These are phyloP conservation scores for Microthlaspi erraticum DNA, from an alignment of 345 rosid species.

Conservation along the genomic window DNA sequence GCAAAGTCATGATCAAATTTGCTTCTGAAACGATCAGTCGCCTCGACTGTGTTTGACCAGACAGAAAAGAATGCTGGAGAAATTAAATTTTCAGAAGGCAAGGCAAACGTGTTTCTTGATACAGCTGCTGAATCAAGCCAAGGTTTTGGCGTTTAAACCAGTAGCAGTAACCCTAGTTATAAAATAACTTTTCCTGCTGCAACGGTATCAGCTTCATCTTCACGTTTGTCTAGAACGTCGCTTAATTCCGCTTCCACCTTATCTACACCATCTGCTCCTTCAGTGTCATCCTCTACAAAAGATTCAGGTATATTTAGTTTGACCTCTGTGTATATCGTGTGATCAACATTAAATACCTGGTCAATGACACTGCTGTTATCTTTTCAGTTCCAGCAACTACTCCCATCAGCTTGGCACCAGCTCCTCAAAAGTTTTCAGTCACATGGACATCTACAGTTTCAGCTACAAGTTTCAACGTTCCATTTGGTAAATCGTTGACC, in stretches of 20 bases:
- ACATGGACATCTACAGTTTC: constrained; percentile 44
- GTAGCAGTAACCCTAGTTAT: constrained; percentile 52
- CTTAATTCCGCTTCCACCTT: no score
- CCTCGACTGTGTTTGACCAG: constrained; percentile 39
- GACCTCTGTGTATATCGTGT: constrained; percentile 24
- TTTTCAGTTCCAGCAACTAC: constrained; percentile 53
- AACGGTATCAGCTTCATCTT: constrained; percentile 35
- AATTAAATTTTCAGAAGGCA: constrained; percentile 38
- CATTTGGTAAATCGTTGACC: constrained; percentile 47
- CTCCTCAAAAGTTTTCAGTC: constrained; percentile 38
- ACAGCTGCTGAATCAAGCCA: constrained; percentile 45
- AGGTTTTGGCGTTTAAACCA: constrained; percentile 45
- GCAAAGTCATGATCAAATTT: constrained; percentile 47
- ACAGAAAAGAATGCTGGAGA: constrained; percentile 50
- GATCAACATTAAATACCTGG: constrained; percentile 25
- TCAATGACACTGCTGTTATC: constrained; percentile 37
- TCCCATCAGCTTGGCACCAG: constrained; percentile 37
- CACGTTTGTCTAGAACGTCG: constrained; percentile 32
- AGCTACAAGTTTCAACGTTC: constrained; percentile 44
- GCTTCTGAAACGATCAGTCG: constrained; percentile 42
- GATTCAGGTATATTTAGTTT: constrained; percentile 36
- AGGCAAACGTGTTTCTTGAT: constrained; percentile 40
- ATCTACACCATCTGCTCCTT: no score
- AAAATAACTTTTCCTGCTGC: constrained; percentile 39
- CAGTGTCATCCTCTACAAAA: constrained; percentile 31